phyloP scores from a whole-genome alignment of 768 basidiomycete species.

The Tricholoma sp. region DNA sequence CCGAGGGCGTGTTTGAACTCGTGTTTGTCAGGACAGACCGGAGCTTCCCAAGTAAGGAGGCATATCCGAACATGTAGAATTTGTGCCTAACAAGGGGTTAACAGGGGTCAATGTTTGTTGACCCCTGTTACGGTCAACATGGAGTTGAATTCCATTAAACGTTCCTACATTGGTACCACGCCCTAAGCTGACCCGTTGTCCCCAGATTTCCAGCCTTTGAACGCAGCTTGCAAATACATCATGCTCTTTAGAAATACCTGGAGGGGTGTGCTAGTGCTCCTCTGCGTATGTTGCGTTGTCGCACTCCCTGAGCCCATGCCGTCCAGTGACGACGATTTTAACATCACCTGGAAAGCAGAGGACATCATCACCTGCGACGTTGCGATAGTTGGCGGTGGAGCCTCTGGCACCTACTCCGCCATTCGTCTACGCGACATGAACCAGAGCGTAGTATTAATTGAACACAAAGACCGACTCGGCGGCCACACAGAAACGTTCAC shows the following conservation, averaged over 20 bases:
- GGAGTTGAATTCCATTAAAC: background rate
- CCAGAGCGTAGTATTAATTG: background rate
- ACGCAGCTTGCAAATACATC: background rate
- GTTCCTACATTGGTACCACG: background rate
- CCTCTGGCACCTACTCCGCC: background rate
- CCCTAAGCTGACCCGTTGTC: background rate
- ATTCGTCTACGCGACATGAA: background rate
- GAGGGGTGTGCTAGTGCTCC: background rate
- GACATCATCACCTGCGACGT: background rate
- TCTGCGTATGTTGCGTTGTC: background rate
- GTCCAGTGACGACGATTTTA: background rate
- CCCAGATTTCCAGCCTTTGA: background rate
- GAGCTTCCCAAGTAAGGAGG: no score
- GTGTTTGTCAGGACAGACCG: no score
- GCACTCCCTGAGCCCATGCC: background rate
- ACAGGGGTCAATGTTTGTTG: background rate
- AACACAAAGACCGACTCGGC: background rate
- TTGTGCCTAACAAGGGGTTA: no score
- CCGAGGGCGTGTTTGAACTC: no score
- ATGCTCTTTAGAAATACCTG: background rate
- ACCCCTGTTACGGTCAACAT: background rate
- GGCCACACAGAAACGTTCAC: background rate
- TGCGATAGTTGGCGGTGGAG: background rate
- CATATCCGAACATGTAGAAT: no score
- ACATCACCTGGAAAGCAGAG: background rate